Base-by-base conservation (phyloP, 2,329 filamentous ascomycete species). In the Mariannaea sp. region DNA sequence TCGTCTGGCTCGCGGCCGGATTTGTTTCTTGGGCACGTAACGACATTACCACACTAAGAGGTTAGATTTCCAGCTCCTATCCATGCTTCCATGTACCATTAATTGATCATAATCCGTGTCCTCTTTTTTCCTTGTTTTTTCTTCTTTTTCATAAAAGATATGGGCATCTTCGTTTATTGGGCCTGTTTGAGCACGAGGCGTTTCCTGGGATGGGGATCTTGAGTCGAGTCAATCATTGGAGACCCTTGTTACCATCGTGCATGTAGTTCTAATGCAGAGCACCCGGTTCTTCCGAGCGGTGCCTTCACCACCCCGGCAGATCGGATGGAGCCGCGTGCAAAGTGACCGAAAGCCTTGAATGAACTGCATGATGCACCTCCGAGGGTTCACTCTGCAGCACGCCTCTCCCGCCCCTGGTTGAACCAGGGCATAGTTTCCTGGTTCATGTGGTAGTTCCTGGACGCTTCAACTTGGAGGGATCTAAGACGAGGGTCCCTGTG, bases 361-460 rank as follows among this genome's bases (percentile, higher is more conserved):
- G 22, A 26, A 33, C 22, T 45, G 45, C 45, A 49, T 39, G 33
- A 49, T 54, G 51, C 51, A 45, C n/a, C 14, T 35, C n/a, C 10
- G 16, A 33, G 40, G 14, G 13, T 36, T 30, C 19, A 16, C 32
- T 16, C 29, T 36, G 27, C 5, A 36, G 19, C 49, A 10, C 33
- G n/a, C n/a, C n/a, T n/a, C n/a, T 33, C 26, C 14, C 12, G 7
- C 16, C 17, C 14, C 10, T 10, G 13, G 29, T 38, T 20, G 27
- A 38, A 49, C 48, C 52, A 27, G 39, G 50, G 48, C 49, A 49
- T n/a, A 52, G 52, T 45, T 29, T 49, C 47, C 60, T 56, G 58
- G 49, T 49, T 61, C 38, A 46, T 53, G 51, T 56, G 45, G 51
- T 29, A 16, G 27, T 9, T 13, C 14, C 27, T 29, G 30, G 14